phyloP scores from a whole-genome alignment of 2,329 filamentous ascomycete genomes.

The Trichophaea hybrida region DNA sequence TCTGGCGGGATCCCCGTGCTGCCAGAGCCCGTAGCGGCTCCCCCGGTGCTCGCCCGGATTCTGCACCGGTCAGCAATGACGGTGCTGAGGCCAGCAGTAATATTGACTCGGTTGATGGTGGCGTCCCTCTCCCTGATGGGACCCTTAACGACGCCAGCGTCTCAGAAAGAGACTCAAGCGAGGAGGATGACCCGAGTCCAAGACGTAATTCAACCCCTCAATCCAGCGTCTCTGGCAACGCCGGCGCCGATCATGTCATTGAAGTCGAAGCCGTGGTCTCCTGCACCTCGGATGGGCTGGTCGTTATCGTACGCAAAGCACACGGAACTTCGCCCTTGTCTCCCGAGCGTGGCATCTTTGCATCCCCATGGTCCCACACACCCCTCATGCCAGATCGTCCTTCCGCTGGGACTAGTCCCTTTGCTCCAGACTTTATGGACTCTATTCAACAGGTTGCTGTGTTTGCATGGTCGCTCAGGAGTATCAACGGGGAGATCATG shows the following conservation, averaged over 20 bases:
- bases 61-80: conserved; percentile 37
- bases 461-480: conserved; percentile 71
- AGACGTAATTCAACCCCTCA: conserved; percentile 1
- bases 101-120: conserved; percentile 30
- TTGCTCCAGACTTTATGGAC: conserved; percentile 52
- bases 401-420: conserved; percentile 38
- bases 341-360: conserved; percentile 47
- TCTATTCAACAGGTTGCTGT: conserved; percentile 73
- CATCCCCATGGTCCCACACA: conserved; percentile 55
- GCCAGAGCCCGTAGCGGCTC: conserved; percentile 29
- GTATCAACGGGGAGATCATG: conserved; percentile 63
- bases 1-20: conserved; percentile 58
- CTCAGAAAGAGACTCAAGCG: neutral
- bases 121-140: conserved; percentile 21
- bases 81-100: conserved; percentile 37
- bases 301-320: conserved; percentile 64
- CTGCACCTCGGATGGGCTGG: conserved; percentile 74
- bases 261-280: conserved; percentile 85
- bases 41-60: conserved; percentile 34
- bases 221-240: neutral
- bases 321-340: conserved; percentile 44
- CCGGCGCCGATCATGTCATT: conserved; percentile 29
- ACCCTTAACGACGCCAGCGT: neutral
- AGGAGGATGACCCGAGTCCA: neutral
- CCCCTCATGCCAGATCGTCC: conserved; percentile 37